phyloP scores from a whole-genome alignment of 2,329 filamentous ascomycete genomes.

The Truncatella angustata region DNA sequence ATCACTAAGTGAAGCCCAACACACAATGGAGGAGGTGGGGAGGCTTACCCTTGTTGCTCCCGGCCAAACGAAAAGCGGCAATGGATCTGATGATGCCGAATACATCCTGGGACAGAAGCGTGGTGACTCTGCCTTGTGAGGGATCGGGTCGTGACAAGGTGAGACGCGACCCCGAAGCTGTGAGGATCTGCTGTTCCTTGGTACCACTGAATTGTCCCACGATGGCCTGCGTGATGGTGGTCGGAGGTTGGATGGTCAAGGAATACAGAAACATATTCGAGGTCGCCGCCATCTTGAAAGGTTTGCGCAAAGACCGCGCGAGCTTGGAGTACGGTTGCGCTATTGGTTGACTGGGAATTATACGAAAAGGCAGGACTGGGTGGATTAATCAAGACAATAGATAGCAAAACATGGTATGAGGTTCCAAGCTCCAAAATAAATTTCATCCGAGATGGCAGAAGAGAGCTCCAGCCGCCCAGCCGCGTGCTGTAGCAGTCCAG shows the following conservation, averaged over 20 bases:
- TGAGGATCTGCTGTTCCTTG: conserved; percentile 96
- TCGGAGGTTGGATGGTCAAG: conserved; percentile 90
- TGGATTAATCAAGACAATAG: neutral
- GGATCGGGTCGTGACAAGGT: conserved; percentile 85
- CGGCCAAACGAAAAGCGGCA: conserved; percentile 85
- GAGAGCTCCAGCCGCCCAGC: no score
- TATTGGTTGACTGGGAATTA: conserved; percentile 1
- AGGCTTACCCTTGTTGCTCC: conserved; percentile 89
- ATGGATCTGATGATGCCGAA: conserved; percentile 94
- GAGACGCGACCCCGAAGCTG: conserved; percentile 85
- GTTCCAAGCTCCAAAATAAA: conserved; percentile 10
- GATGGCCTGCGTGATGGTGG: conserved; percentile 84
- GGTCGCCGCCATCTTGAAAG: conserved; percentile 80
- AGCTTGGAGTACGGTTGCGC: conserved; percentile 16
- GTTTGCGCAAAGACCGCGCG: conserved; percentile 31
- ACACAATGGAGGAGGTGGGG: conserved; percentile 35
- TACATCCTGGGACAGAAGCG: conserved; percentile 85
- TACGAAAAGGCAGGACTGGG: neutral
- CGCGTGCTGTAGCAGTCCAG: no score
- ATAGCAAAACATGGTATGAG: neutral
- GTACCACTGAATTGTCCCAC: conserved; percentile 94
- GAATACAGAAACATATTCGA: conserved; percentile 99
- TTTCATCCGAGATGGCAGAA: no score
- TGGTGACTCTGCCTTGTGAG: conserved; percentile 79
- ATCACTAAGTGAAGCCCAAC: conserved; percentile 69